Evolutionary conservation across 108 stramenopile species (phyloP), one percentile per base, ranked within the genome.

Genomic region (Epithemia pelagica): DNA sequence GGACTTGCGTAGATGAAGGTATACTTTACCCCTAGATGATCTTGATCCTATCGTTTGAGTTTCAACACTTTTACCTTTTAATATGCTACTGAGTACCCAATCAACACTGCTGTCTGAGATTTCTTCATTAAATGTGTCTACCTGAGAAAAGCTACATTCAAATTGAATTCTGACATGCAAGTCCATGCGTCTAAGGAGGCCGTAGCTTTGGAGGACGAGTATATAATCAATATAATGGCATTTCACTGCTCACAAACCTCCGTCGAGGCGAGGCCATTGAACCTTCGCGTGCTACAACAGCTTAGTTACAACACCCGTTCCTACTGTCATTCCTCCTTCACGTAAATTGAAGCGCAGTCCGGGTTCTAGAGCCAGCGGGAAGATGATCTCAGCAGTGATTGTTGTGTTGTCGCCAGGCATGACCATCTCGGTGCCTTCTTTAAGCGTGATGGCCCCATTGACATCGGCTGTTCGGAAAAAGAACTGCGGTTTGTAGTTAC

Each of bases 351-450:
- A 98, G 58, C 97, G 92, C 59, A 98, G 87, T 28, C 99, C 99
- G 58, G 92, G 75, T 61, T 90, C 81, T 71, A 98, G 72, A 7
- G 95, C 93, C 61, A 98, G 82, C 51, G 97, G 96, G 3, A 79
- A 75, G 80, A 96, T 96, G 27, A 99, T 82, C 61, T 96, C 91
- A n/a, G 96, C 90, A 62, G 88, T 86, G 52, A 99, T 74, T 27
- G 96, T 85, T 58, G 94, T 79, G 72, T 98, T 97, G 79, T 99
- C 99, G 27, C 99, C 99, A 23, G 99, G 99, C 97, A 98, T 96
- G 66, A 98, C 89, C 99, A 99, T 98, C 80, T 98, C 97, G 21
- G 82, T 88, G 64, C 95, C 97, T 58, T 95, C 95, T 57, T 82
- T 80, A 53, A 98, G 77, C 32, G 80, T 71, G 56, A 98, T 70